Percentiles rank a stretch among this genome's conserved stretches.
Conservation (phyloP, 345 rosid species). For the Carallia brachiata region DNA sequence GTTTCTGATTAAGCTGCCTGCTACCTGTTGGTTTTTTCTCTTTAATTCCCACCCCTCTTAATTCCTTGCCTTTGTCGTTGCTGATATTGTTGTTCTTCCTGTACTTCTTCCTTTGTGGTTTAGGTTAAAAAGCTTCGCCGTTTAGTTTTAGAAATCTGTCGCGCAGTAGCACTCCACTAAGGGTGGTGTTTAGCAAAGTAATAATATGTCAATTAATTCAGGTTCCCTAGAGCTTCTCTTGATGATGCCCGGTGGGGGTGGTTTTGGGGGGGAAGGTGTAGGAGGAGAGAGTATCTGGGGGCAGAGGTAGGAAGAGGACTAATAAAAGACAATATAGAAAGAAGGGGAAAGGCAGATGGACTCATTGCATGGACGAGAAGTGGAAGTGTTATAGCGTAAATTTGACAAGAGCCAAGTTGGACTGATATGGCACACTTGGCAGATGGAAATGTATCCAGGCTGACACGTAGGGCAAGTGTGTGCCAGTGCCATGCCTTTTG, state of each 20-base stretch:
- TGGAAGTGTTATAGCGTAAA: conserved; percentile 24
- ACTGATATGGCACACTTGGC: conserved; percentile 37
- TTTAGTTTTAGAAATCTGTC: too few relatives aligned
- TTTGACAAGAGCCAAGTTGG: conserved; percentile 14
- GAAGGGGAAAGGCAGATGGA: neutral
- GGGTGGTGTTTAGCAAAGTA: too few relatives aligned
- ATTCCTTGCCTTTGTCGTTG: too few relatives aligned
- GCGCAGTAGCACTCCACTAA: too few relatives aligned
- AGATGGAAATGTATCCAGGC: conserved; percentile 5
- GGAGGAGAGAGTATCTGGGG: neutral
- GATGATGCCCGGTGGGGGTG: too few relatives aligned
- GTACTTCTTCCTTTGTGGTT: neutral
- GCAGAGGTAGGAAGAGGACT: neutral
- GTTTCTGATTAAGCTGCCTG: neutral
- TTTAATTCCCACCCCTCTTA: neutral
- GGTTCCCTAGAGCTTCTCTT: too few relatives aligned
- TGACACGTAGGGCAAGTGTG: conserved; percentile 29
- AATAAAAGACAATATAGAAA: neutral
- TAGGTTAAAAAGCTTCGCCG: too few relatives aligned
- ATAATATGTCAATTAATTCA: too few relatives aligned
- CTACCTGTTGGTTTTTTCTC: neutral
- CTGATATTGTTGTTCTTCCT: neutral
- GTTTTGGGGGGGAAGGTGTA: neutral
- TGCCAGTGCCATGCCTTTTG: too few relatives aligned
- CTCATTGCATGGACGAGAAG: conserved; percentile 35